Conservation (phyloP, 208 protist genomes). For the Giardia duodenalis region DNA sequence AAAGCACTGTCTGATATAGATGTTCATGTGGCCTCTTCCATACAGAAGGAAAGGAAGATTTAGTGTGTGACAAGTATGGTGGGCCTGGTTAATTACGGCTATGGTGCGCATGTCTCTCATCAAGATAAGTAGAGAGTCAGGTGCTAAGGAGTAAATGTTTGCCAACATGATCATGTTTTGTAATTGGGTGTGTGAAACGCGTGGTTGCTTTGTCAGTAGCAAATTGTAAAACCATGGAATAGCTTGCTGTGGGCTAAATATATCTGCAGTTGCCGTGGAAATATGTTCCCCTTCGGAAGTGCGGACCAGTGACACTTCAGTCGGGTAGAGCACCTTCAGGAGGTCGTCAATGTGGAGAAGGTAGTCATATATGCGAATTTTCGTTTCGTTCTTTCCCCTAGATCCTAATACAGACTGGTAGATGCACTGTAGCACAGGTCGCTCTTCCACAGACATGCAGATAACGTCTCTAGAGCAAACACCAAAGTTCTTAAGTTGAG, state of each 20-base stretch:
- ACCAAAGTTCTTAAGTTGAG: neutral
- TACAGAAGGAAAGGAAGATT: neutral
- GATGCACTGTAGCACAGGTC: neutral
- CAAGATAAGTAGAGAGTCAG: neutral
- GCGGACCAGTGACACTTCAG: neutral
- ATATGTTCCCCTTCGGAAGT: neutral
- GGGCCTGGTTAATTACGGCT: neutral
- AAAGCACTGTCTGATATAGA: neutral
- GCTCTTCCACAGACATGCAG: neutral
- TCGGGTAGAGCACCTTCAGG: neutral
- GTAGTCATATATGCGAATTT: neutral
- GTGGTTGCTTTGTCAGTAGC: neutral
- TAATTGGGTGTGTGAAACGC: neutral
- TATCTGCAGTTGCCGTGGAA: neutral
- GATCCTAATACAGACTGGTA: neutral
- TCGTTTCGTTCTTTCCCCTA: neutral
- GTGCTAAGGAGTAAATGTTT: neutral
- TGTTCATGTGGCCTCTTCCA: neutral
- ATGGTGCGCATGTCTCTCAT: neutral
- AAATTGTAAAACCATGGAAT: neutral
- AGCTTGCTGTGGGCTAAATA: neutral
- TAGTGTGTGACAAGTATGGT: neutral
- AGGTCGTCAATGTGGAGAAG: neutral
- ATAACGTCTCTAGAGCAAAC: neutral
- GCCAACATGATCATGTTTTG: neutral